These are phyloP conservation scores for Elaeis oleifera DNA, from an alignment of 202 grass and related monocot genomes.

Conservation along the genomic window DNA sequence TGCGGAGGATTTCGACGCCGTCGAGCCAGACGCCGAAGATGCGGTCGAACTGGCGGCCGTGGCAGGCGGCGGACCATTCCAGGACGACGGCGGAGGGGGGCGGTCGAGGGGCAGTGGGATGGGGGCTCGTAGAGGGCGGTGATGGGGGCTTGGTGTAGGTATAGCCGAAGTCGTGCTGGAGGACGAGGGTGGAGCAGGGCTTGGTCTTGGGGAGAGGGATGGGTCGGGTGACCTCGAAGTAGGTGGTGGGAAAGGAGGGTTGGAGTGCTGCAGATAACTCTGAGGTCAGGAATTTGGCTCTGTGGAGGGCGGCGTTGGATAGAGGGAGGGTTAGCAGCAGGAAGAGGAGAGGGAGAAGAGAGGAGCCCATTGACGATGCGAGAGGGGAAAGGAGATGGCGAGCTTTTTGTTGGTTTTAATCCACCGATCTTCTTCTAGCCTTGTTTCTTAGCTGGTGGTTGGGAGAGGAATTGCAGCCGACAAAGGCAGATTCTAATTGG, in stretches of 20 bases:
- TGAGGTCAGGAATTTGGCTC: too few species aligned
- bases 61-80: constrained; percentile 50
- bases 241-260: constrained; percentile 33
- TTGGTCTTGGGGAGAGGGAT: constrained; percentile 36
- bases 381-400: too few species aligned
- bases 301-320: too few species aligned
- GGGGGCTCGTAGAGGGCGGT: constrained; percentile 44
- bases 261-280: too few species aligned
- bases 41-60: constrained; percentile 69
- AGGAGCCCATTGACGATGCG: too few species aligned
- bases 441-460: too few species aligned
- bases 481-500: too few species aligned
- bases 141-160: constrained; percentile 34
- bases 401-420: too few species aligned
- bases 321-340: too few species aligned
- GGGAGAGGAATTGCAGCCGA: too few species aligned
- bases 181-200: constrained; percentile 42
- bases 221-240: constrained; percentile 61
- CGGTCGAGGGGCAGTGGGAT: constrained; percentile 25
- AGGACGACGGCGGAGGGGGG: constrained; percentile 46
- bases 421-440: too few species aligned
- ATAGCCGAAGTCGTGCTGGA: constrained; percentile 35
- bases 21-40: constrained; percentile 79
- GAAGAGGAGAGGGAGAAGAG: too few species aligned
- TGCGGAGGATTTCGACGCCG: constrained; percentile 62